A percentile compares a stretch with the other conserved stretches of the same genome.
Conservation (phyloP, 495 filamentous ascomycete species). For the Ascobolus immersus region DNA sequence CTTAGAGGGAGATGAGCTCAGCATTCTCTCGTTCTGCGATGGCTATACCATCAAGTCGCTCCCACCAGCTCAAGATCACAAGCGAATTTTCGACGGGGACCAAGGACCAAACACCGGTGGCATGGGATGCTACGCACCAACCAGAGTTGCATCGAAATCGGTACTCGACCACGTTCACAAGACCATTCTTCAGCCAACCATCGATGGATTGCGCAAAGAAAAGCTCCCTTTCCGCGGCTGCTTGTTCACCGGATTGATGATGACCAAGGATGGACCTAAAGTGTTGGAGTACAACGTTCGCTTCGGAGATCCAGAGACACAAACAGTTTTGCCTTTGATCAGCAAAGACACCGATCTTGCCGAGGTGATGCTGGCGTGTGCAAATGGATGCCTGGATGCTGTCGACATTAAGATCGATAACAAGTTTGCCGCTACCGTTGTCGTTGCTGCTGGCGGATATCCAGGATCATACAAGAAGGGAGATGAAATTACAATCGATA, state of each 20-base stretch:
- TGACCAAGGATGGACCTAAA: conserved; percentile 66
- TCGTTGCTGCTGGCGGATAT: conserved; percentile 86
- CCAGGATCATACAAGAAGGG: conserved; percentile 71
- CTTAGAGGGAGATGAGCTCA: conserved; percentile 73
- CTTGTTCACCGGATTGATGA: conserved; percentile 90
- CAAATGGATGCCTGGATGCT: conserved; percentile 43
- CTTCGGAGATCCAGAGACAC: conserved; percentile 88
- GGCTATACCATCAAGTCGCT: conserved; percentile 62
- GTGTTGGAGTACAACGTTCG: conserved; percentile 91
- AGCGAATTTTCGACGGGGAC: conserved; percentile 77
- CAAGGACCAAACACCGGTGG: conserved; percentile 85
- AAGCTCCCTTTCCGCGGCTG: conserved; percentile 58
- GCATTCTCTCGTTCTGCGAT: conserved; percentile 73
- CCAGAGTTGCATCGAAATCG: conserved; percentile 49
- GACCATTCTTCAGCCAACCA: conserved; percentile 66
- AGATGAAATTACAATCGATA: conserved; percentile 41
- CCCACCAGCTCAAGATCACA: conserved; percentile 92
- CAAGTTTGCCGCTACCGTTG: conserved; percentile 62
- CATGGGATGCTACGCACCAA: conserved; percentile 93
- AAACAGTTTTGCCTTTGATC: conserved; percentile 68
- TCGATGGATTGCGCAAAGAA: conserved; percentile 67
- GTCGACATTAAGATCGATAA: conserved; percentile 39
- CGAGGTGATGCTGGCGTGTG: conserved; percentile 70
- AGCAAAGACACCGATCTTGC: conserved; percentile 62
- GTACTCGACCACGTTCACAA: conserved; percentile 53